phyloP scores from a whole-genome alignment of 179 eudicot genomes.

The Patellifolia procumbens region DNA sequence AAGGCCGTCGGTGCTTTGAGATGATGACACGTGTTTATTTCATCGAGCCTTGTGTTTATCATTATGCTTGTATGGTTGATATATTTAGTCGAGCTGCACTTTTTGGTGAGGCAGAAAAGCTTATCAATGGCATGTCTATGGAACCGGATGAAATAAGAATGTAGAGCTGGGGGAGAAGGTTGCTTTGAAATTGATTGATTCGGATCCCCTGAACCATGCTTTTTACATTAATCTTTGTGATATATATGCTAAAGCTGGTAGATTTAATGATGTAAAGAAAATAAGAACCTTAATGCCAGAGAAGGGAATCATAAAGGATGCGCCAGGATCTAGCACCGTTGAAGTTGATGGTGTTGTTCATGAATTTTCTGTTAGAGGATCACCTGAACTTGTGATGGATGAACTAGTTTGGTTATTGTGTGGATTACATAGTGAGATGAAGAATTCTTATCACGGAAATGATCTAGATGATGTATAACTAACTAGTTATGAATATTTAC shows the following conservation, averaged over 20 bases:
- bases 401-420: constrained; percentile 32
- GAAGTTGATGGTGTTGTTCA: constrained; percentile 50
- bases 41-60: constrained; percentile 47
- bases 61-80: constrained; percentile 62
- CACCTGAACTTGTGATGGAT: constrained; percentile 40
- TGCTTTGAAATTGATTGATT: constrained; percentile 40
- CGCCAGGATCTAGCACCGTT: constrained; percentile 52
- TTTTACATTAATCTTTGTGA: constrained; percentile 54
- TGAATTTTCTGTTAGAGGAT: constrained; percentile 58
- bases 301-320: constrained; percentile 43
- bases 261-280: constrained; percentile 43
- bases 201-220: constrained; percentile 56
- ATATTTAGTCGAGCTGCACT: constrained; percentile 53
- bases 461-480: constrained; percentile 8
- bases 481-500: neutral
- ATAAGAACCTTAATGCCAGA: constrained; percentile 47
- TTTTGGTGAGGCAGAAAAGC: constrained; percentile 52
- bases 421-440: constrained; percentile 37
- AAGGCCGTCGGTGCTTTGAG: constrained; percentile 50
- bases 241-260: constrained; percentile 54
- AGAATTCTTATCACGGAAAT: constrained; percentile 11
- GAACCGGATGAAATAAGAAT: constrained; percentile 35
- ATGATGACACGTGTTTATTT: constrained; percentile 37
- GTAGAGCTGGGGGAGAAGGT: constrained; percentile 54
- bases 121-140: constrained; percentile 48